A percentile compares a stretch with the other conserved stretches of the same genome.
These are phyloP conservation scores for Gymnopilus junonius DNA, from an alignment of 768 basidiomycete genomes.

Conservation along the genomic window DNA sequence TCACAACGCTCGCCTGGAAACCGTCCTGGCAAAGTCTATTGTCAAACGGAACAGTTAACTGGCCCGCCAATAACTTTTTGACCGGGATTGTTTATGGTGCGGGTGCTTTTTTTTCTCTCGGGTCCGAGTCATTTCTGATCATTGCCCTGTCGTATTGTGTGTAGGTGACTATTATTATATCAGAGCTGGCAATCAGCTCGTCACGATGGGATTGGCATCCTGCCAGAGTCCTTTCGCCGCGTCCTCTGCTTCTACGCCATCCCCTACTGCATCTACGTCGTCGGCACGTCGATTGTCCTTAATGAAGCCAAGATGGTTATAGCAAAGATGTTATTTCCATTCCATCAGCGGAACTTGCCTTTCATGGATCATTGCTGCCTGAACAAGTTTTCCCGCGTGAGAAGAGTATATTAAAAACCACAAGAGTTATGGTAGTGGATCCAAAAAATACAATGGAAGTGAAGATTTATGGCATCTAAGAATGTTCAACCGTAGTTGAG, in stretches of 20 bases:
- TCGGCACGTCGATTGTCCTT: conserved; percentile 12
- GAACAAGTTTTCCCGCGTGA: background rate
- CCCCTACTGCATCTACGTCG: conserved; percentile 5
- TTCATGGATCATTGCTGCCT: background rate
- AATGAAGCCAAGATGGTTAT: background rate
- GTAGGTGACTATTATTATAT: conserved; percentile 70
- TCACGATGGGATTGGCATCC: conserved; percentile 44
- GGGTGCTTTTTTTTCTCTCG: conserved; percentile 15
- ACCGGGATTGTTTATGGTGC: conserved; percentile 62
- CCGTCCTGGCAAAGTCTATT: conserved; percentile 67
- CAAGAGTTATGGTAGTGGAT: conserved; percentile 20
- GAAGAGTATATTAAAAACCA: conserved; percentile 12
- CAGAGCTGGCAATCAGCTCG: conserved; percentile 56
- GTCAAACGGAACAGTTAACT: conserved; percentile 69
- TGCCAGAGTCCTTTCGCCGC: conserved; percentile 31
- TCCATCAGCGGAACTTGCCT: background rate
- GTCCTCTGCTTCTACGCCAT: too few species aligned
- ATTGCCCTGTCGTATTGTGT: background rate
- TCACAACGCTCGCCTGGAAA: conserved; percentile 58
- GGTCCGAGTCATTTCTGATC: background rate
- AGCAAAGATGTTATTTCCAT: background rate
- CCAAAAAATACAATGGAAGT: conserved; percentile 20
- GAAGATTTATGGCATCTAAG: conserved; percentile 5
- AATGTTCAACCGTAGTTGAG: conserved; percentile 66
- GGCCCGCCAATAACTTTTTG: conserved; percentile 55